Conservation (phyloP, 2,329 filamentous ascomycete genomes). For the Gyromitra esculenta region DNA sequence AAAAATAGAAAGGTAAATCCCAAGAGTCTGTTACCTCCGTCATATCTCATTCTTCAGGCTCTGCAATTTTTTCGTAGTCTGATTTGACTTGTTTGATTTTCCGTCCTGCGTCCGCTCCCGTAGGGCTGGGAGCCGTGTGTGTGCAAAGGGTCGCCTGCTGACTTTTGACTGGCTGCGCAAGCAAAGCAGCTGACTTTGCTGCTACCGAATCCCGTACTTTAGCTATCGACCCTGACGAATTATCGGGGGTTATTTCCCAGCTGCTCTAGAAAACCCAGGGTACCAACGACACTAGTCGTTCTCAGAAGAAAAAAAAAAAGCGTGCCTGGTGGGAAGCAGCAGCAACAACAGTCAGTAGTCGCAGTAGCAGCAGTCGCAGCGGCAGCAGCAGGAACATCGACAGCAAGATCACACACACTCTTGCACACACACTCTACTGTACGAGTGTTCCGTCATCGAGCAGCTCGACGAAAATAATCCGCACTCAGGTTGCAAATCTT, state of each 20-base stretch:
- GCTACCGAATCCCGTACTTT: constrained; percentile 51
- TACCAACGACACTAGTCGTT: constrained; percentile 42
- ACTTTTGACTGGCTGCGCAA: constrained; percentile 49
- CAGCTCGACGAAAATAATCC: constrained; percentile 51
- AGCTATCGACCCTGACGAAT: constrained; percentile 39
- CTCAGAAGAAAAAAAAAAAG: constrained; percentile 26
- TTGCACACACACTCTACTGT: constrained; percentile 12
- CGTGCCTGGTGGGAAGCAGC: constrained; percentile 43
- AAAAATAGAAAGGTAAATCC: constrained; percentile 42
- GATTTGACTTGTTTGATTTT: constrained; percentile 53
- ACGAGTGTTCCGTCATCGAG: constrained; percentile 51
- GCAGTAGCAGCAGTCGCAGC: constrained; percentile 23
- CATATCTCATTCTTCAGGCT: constrained; percentile 53
- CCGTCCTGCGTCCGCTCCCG: constrained; percentile 51
- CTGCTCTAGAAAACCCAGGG: constrained; percentile 37
- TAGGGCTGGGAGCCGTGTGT: constrained; percentile 52
- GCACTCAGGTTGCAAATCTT: constrained; percentile 46
- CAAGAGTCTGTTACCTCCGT: constrained; percentile 49
- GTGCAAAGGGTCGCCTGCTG: constrained; percentile 30
- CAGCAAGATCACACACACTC: constrained; percentile 32
- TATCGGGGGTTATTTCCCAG: constrained; percentile 43
- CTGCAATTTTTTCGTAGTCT: constrained; percentile 46
- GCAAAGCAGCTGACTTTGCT: constrained; percentile 53
- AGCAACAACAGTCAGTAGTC: constrained; percentile 22
- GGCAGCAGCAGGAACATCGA: constrained; percentile 35